Base-by-base conservation (phyloP, 2,329 filamentous ascomycete genomes). In the Cladorrhinum sp. region DNA sequence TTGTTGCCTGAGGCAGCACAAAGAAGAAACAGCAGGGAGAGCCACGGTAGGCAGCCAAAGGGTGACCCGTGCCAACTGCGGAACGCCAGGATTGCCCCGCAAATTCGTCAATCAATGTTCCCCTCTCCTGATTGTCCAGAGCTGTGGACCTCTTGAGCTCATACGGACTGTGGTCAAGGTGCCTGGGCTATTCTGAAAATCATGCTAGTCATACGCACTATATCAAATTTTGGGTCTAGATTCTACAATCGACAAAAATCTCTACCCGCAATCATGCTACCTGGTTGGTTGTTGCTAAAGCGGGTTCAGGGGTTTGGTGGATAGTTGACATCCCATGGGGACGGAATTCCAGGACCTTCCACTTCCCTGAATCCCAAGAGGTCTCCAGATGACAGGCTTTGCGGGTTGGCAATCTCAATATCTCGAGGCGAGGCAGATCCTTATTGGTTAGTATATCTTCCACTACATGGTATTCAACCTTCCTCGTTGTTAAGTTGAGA, bases 1-100 rank as follows among this genome's bases (percentile, higher is more conserved):
- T 50, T 50, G 53, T 56, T 22, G 53, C 53, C 53, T 56, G 53
- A 56, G 53, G 53, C 38, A 56, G 23, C 12, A 45, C 12, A 45
- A 6, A 8, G 16, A 10, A 49, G 23, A 16, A 45, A 22, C 41
- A 6, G 41, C 41, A 45, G 41, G 41, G 41, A 45, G 41, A 45
- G 41, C 16, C 41, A 20, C 41, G 18, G 3, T 18, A 45, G 41
- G 41, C 41, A 45, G 10, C 41, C 41, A 41, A 13, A 41, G 12
- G 36, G 16, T 41, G 36, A 41, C 6, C 25, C 25, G 25, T 22
- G 20, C 25, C 25, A 36, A 13, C 32, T 36, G 32, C 12, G 32
- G 32, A 36, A n/a, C 45, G 45, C 45, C 18, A 16, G 45, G 45
- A 49, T 49, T 55, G 52, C 52, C 53, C 53, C 53, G 53, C 53